phyloP scores from a whole-genome alignment of 2,329 filamentous ascomycete genomes.

The Hysterium pulicare region DNA sequence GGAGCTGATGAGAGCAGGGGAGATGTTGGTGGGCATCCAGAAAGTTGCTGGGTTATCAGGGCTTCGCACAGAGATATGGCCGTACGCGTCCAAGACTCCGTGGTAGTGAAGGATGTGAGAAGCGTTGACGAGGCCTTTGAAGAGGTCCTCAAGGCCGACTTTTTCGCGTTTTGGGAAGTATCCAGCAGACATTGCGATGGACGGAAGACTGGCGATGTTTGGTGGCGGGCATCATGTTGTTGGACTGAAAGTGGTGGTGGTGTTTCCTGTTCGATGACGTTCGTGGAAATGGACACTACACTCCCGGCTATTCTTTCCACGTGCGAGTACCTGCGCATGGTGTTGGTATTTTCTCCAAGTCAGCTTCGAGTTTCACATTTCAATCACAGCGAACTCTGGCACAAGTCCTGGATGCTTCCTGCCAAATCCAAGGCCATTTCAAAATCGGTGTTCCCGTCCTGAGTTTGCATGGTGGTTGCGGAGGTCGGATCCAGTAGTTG shows the following conservation, averaged over 20 bases:
- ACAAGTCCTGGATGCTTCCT: too few relatives aligned
- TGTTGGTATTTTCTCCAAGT: too few relatives aligned
- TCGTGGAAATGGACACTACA: too few relatives aligned
- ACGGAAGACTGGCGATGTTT: background rate
- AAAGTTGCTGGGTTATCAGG: slow-evolving; percentile 46
- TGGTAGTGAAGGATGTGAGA: slow-evolving; percentile 54
- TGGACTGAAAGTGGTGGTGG: background rate
- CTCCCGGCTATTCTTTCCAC: too few relatives aligned
- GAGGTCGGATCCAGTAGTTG: too few relatives aligned
- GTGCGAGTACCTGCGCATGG: too few relatives aligned
- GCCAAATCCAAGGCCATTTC: too few relatives aligned
- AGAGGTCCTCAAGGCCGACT: slow-evolving; percentile 36
- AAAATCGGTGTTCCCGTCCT: too few relatives aligned
- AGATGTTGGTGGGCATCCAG: slow-evolving; percentile 44
- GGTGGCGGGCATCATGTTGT: background rate
- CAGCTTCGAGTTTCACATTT: too few relatives aligned
- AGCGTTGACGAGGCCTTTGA: slow-evolving; percentile 43
- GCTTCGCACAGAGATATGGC: slow-evolving; percentile 53
- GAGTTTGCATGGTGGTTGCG: too few relatives aligned
- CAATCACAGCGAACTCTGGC: too few relatives aligned
- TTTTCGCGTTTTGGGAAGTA: slow-evolving; percentile 40
- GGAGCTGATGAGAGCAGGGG: slow-evolving; percentile 42
- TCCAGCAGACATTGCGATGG: slow-evolving; percentile 8
- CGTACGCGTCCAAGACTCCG: slow-evolving; percentile 52
- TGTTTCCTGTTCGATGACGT: slow-evolving; percentile 2